phyloP scores from a whole-genome alignment of 805 yeast genomes.

The Saturnispora saitoi region DNA sequence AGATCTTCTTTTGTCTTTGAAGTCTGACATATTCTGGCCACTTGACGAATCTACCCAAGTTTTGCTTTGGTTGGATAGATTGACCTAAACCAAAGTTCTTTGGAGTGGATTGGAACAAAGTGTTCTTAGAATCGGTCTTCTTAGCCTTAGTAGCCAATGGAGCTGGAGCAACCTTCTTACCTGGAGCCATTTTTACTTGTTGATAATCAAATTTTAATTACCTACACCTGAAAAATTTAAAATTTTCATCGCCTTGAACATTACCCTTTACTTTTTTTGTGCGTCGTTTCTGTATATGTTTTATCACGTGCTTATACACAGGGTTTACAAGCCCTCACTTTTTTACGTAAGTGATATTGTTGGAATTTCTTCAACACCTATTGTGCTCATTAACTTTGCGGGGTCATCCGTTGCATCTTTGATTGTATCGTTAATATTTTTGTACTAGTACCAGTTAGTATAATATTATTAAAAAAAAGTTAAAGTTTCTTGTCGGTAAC shows the following conservation, averaged over 20 bases:
- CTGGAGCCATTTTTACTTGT: constrained; percentile 38
- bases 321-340: constrained; percentile 3
- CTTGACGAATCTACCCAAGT: constrained; percentile 93
- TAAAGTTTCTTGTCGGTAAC: no score
- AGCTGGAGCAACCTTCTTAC: constrained; percentile 93
- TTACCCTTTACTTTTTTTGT: constrained; percentile 87
- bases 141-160: constrained; percentile 79
- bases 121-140: constrained; percentile 57
- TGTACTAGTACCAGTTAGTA: constrained; percentile 6
- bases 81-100: constrained; percentile 96
- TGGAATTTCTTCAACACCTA: constrained; percentile 11
- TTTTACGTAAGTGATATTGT: not conserved
- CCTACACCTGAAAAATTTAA: constrained; percentile 5
- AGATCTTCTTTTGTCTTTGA: constrained; percentile 98
- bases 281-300: constrained; percentile 70
- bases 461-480: no score
- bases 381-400: constrained; percentile 1
- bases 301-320: constrained; percentile 3
- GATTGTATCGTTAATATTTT: constrained; percentile 6
- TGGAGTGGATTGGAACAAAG: constrained; percentile 83
- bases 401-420: constrained; percentile 14
- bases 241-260: constrained; percentile 29
- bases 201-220: constrained; percentile 90
- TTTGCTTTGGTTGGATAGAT: constrained; percentile 88
- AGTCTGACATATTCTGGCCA: constrained; percentile 99